phyloP scores from a whole-genome alignment of 2,329 filamentous ascomycete species.

The Ophiocordyceps polyrhachis-furcata region DNA sequence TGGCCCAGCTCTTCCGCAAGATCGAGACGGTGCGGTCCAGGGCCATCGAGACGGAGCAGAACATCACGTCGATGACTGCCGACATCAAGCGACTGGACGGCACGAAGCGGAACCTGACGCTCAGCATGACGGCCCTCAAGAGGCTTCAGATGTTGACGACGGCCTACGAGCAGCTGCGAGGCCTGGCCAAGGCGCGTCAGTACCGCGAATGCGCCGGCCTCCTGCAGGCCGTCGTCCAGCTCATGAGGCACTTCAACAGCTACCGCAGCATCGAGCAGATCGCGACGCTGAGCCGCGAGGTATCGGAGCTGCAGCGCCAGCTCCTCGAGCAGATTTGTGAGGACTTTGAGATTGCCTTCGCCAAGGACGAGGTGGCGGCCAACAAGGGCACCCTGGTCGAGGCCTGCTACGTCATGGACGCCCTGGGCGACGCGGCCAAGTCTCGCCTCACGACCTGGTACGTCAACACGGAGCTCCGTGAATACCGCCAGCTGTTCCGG shows the following conservation, averaged over 20 bases:
- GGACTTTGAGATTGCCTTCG: conserved; percentile 91
- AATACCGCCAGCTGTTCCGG: conserved; percentile 89
- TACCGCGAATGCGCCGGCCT: conserved; percentile 91
- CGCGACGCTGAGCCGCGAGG: conserved; percentile 76
- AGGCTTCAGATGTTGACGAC: conserved; percentile 96
- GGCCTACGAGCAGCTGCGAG: conserved; percentile 89
- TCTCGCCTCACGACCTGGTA: conserved; percentile 84
- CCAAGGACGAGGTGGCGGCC: conserved; percentile 61
- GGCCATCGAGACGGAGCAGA: conserved; percentile 80
- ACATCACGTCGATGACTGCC: conserved; percentile 96
- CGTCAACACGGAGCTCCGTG: conserved; percentile 86
- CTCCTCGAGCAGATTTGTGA: conserved; percentile 96
- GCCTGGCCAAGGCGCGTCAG: conserved; percentile 66
- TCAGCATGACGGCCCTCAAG: conserved; percentile 96
- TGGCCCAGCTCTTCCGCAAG: conserved; percentile 78
- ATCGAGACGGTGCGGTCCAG: conserved; percentile 84
- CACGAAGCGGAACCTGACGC: conserved; percentile 88
- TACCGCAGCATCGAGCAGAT: conserved; percentile 98
- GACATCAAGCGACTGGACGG: conserved; percentile 95
- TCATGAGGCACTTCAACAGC: conserved; percentile 97
- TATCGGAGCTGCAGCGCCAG: conserved; percentile 82
- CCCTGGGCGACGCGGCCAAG: conserved; percentile 72
- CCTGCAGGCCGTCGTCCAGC: conserved; percentile 84
- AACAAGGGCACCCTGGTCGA: conserved; percentile 59
- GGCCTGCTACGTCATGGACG: conserved; percentile 86